Base-by-base conservation (phyloP, 148 eudicot species). In the Rhododendron henanense region DNA sequence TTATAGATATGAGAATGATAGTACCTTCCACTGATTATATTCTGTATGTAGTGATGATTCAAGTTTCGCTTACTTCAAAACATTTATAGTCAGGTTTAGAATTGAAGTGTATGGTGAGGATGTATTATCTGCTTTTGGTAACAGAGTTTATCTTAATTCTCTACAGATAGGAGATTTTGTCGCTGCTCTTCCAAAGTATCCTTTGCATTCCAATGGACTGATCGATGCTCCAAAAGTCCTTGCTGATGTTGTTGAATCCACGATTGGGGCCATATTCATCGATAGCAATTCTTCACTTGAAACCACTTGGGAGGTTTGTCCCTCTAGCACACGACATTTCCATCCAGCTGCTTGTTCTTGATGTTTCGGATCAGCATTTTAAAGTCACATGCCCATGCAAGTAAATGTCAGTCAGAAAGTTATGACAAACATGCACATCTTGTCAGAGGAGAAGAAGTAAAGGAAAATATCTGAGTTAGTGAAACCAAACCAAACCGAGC, bases 171-270 rank as follows among this genome's bases (percentile, higher is more conserved):
- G 51, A 55, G 85, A 84, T 23, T 93, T 93, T 81, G 71, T 79
- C 11, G 51, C 79, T 61, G 88, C 85, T 33, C 87, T 93, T 73
- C 86, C 87, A 15, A 78, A 75, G 57, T 87, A 91, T 84, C 95
- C 95, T 3, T 85, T 90, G 59, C 95, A 93, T 84, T 93, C 95
- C 44, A 85, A 89, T 86, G 92, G 95, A 48, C 85, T 93, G 51
- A 89, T 93, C 6, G 88, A 91, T 87, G 89, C 87, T 85, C 95
- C 95, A 81, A 93, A 93, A 85, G 89, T 85, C 81, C 90, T 93
- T n/a, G 92, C 95, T 65, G 95, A 93, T 84, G 87, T 90, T 48
- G 93, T 93, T 81, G 95, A 93, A 85, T 90, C 95, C 67, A 89
- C 89, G 6, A 84, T 93, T 39, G 95, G 95, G 61, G 93, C 95